These are phyloP conservation scores for Aspergillus sp. DNA, from an alignment of 2,329 filamentous ascomycete species.

Conservation along the genomic window DNA sequence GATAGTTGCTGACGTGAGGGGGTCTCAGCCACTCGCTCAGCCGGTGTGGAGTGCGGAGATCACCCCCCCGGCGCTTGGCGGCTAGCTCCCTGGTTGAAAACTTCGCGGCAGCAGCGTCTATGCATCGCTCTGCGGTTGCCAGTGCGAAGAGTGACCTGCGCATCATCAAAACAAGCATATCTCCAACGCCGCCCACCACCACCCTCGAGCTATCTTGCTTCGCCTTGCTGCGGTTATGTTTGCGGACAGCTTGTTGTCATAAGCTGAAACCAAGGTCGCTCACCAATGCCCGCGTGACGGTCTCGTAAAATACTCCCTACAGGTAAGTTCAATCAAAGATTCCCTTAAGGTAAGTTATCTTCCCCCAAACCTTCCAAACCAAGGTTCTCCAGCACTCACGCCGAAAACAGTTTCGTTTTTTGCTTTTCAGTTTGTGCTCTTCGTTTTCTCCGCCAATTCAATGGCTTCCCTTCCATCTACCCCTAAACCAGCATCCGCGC, in stretches of 20 bases:
- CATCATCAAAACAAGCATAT: conserved; percentile 15
- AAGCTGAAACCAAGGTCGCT: background rate
- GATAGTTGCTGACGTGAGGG: too few relatives aligned
- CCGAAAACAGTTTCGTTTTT: background rate
- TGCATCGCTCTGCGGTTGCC: conserved; percentile 8
- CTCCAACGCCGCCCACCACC: background rate
- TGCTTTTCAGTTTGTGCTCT: conserved; percentile 2
- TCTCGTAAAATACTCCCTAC: background rate
- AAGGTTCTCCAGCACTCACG: background rate
- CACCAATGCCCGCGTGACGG: background rate
- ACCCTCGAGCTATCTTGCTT: background rate
- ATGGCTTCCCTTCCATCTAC: conserved; percentile 42
- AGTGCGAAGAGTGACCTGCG: conserved; percentile 3
- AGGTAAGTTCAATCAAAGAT: conserved; percentile 13
- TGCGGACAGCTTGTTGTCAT: background rate
- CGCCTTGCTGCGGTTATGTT: background rate
- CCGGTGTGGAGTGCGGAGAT: too few relatives aligned
- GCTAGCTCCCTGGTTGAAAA: conserved; percentile 9
- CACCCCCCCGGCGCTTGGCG: too few relatives aligned
- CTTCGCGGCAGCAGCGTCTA: conserved; percentile 16
- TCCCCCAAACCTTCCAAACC: background rate
- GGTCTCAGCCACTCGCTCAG: too few relatives aligned
- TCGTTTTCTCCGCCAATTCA: conserved; percentile 6
- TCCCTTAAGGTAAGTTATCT: conserved; percentile 1
- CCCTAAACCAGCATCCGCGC: conserved; percentile 26